Conservation (phyloP, 345 rosid genomes). For the Murraya koenigii region DNA sequence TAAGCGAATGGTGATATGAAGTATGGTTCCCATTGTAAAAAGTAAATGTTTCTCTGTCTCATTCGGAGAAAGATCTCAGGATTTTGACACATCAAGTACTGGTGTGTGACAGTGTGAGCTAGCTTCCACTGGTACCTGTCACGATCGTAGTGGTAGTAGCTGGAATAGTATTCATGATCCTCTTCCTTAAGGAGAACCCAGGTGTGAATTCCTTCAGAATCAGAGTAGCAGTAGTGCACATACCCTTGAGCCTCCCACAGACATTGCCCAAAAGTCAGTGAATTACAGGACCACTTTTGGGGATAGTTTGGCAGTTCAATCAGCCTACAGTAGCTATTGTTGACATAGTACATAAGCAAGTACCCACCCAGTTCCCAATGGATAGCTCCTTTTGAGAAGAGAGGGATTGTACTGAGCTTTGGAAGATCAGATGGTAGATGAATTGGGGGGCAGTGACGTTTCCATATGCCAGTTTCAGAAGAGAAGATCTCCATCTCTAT, state of each 20-base stretch:
- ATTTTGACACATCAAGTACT: conserved; percentile 7
- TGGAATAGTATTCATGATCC: conserved; percentile 12
- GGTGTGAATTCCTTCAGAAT: conserved; percentile 29
- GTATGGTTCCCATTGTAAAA: conserved; percentile 18
- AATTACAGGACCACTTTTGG: conserved; percentile 17
- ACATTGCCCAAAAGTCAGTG: conserved; percentile 26
- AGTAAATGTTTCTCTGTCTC: background rate
- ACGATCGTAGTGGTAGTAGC: background rate
- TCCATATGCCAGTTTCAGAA: conserved; percentile 18
- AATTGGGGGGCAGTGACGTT: background rate
- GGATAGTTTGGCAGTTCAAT: conserved; percentile 23
- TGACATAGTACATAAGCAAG: conserved; percentile 17
- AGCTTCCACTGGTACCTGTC: conserved; percentile 20
- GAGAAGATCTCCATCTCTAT: conserved; percentile 28
- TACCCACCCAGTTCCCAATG: conserved; percentile 26
- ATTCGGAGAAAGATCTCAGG: conserved; percentile 9
- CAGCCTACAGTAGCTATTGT: conserved; percentile 8
- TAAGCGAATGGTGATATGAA: conserved; percentile 20
- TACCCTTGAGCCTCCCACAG: conserved; percentile 26
- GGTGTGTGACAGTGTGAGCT: conserved; percentile 8
- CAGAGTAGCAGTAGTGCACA: conserved; percentile 25
- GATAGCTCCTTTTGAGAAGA: conserved; percentile 19
- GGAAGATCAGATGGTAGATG: conserved; percentile 24
- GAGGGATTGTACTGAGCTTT: conserved; percentile 11
- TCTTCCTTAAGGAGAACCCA: conserved; percentile 26